Evolutionary conservation across 163 green algal genomes (phyloP), one percentile per base, ranked within the genome.

Genomic region (Volvox carteri): DNA sequence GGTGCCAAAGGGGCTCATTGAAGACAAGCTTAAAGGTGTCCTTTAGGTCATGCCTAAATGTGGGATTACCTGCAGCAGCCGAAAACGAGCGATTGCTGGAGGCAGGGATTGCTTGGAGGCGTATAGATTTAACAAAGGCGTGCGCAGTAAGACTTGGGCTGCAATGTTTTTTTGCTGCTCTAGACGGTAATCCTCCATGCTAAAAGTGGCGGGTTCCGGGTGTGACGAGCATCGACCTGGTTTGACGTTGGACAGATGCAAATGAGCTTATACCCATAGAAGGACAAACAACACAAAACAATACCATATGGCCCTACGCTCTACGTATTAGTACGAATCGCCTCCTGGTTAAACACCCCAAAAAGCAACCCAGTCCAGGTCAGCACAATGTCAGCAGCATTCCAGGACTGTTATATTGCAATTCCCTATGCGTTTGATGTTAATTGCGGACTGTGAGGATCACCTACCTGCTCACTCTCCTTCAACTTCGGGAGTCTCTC

Each of bases 91-190:
- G 28, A 85, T 33, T 28, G 84, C 72, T 1, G 56, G 56, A 3
- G 84, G 54, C 30, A 90, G 30, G 1, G 35, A 41, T 12, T 77
- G 28, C 30, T 30, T 85, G 41, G 50, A 67, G 2, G 84, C 84
- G 70, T 85, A 90, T 18, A 90, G 84, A 41, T 42, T 76, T 0
- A 88, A 50, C 7, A 83, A n/a, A 0, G 83, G 35, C 9, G 68
- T 18, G 48, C 37, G 30, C 3, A 42, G 8, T 1, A 88, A 37
- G 19, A 88, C 56, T 2, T 81, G 35, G 18, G 83, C 83, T 46
- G 83, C 83, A 62, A 67, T 73, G 67, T 88, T 88, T 41, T 88
- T 81, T 37, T 88, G 83, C 1, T 81, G 68, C 50, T 88, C 83
- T 12, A 88, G 50, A 25, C 83, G 68, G 39, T 81, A 88, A 37